phyloP scores from a whole-genome alignment of 768 basidiomycete genomes.

The Megacollybia marginata region DNA sequence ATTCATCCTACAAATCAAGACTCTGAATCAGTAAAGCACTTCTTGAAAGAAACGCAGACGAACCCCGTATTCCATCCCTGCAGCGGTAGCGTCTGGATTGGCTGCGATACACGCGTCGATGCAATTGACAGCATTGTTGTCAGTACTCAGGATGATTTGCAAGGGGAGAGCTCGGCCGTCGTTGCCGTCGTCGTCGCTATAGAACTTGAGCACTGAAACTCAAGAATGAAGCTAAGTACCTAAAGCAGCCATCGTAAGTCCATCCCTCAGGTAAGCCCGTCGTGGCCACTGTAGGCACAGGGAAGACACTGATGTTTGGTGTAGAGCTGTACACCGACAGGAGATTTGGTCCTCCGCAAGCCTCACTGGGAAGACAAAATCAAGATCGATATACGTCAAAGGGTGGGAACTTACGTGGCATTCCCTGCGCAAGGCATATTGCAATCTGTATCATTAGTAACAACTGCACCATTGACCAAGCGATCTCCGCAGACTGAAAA shows the following conservation, averaged over 20 bases:
- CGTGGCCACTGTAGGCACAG: conserved; percentile 50
- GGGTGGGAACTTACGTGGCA: conserved; percentile 36
- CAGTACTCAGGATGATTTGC: conserved; percentile 47
- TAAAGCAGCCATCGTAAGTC: conserved; percentile 59
- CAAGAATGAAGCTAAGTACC: conserved; percentile 29
- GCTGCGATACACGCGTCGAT: conserved; percentile 61
- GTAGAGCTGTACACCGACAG: conserved; percentile 60
- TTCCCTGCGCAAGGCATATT: conserved; percentile 72
- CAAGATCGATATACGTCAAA: not conserved
- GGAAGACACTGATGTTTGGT: conserved; percentile 41
- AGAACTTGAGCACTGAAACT: not conserved
- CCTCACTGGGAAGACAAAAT: conserved; percentile 31
- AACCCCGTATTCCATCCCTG: no score
- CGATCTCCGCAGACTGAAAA: conserved; percentile 63
- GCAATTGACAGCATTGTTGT: conserved; percentile 60
- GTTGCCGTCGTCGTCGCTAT: conserved; percentile 4
- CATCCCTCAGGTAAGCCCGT: conserved; percentile 57
- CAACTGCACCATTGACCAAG: conserved; percentile 52
- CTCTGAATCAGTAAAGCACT: no score
- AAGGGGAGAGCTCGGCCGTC: conserved; percentile 47
- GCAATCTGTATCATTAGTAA: conserved; percentile 44
- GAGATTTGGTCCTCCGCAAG: conserved; percentile 67
- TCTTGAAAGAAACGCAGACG: no score
- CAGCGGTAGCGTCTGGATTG: conserved; percentile 57
- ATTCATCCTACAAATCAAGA: conserved; percentile 24